Evolutionary conservation across 2,329 filamentous ascomycete genomes (phyloP).

Genomic region (Mollisia scopiformis): DNA sequence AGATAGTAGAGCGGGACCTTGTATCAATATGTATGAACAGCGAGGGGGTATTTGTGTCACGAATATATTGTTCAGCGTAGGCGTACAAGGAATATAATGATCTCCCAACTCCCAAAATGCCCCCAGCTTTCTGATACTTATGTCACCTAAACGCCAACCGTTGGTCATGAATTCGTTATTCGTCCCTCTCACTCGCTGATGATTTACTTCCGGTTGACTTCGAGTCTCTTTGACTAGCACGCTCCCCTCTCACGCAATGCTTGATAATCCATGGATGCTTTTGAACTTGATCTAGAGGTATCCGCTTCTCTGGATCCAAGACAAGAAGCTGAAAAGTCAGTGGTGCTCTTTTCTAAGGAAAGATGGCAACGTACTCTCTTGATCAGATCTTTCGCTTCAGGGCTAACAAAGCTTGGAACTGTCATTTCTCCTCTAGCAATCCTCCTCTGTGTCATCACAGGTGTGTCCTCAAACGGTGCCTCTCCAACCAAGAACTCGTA

Average conservation of each 20-base stretch:
- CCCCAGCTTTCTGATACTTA: constrained; percentile 19
- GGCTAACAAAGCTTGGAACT: constrained; percentile 85
- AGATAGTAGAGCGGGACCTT: constrained; percentile 50
- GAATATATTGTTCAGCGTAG: constrained; percentile 35
- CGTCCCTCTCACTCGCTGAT: constrained; percentile 28
- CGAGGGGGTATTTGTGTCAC: constrained; percentile 15
- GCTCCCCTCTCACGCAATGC: constrained; percentile 67
- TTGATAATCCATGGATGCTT: constrained; percentile 96
- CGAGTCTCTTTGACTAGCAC: constrained; percentile 36
- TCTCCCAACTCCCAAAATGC: constrained; percentile 35
- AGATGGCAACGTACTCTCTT: constrained; percentile 67
- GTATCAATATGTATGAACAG: constrained; percentile 27
- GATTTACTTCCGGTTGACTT: constrained; percentile 37
- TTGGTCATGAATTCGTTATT: constrained; percentile 31
- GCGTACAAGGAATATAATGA: constrained; percentile 36
- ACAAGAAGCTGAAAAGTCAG: constrained; percentile 69
- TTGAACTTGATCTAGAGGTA: constrained; percentile 86
- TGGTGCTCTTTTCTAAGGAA: background rate
- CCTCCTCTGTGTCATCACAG: constrained; percentile 89
- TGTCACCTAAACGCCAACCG: constrained; percentile 29
- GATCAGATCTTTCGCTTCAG: constrained; percentile 90
- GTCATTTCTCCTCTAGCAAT: constrained; percentile 92
- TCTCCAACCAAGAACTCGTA: constrained; percentile 97
- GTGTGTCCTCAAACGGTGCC: constrained; percentile 95
- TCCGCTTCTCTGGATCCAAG: constrained; percentile 89